phyloP scores from a whole-genome alignment of 768 basidiomycete genomes.

The Xerocomellus dryophilus region DNA sequence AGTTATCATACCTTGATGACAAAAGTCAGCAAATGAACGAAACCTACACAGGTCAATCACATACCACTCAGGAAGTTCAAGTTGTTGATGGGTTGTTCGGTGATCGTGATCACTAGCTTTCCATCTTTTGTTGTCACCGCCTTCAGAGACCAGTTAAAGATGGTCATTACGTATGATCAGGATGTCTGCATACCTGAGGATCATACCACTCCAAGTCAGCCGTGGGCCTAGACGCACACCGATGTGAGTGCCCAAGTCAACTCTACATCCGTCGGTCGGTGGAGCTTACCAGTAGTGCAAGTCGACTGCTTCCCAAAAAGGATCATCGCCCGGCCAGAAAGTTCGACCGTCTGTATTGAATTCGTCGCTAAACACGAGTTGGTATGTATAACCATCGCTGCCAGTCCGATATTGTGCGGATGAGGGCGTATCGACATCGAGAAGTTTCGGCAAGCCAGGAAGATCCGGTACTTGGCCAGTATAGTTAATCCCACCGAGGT shows the following conservation, averaged over 20 bases:
- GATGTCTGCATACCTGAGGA: constrained; percentile 47
- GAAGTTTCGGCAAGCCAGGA: constrained; percentile 59
- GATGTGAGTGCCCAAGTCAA: constrained; percentile 6
- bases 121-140: constrained; percentile 74
- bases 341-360: constrained; percentile 71
- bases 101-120: constrained; percentile 77
- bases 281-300: constrained; percentile 70
- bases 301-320: constrained; percentile 83
- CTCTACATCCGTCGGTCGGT: not conserved
- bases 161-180: not conserved
- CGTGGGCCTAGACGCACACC: constrained; percentile 44
- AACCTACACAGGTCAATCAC: constrained; percentile 20
- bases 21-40: constrained; percentile 6
- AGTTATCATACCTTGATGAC: constrained; percentile 58
- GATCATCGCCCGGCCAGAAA: constrained; percentile 80
- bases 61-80: constrained; percentile 81
- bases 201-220: constrained; percentile 85
- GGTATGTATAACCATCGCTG: constrained; percentile 72
- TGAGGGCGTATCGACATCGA: constrained; percentile 76
- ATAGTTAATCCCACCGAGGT: constrained; percentile 79
- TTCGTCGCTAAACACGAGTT: constrained; percentile 87
- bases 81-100: constrained; percentile 65
- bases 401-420: constrained; percentile 56
- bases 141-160: constrained; percentile 26
- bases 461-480: constrained; percentile 85